Evolutionary conservation across 352 stramenopile genomes (phyloP).

Genomic region (Phytophthora tubulina): DNA sequence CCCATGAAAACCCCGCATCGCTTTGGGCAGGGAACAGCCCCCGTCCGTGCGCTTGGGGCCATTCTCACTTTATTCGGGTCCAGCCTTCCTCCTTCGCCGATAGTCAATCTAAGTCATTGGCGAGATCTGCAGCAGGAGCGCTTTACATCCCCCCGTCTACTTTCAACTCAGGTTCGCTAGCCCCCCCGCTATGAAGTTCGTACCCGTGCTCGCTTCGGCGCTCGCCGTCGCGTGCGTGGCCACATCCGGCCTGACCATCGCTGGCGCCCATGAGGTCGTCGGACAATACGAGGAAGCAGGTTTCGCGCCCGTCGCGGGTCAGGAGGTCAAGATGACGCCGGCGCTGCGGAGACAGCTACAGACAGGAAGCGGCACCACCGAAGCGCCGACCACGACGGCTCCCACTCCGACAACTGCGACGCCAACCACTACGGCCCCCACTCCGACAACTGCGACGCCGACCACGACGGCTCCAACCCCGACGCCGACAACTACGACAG

Average conservation of each 20-base stretch:
- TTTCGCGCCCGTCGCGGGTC: slow-evolving; percentile 21
- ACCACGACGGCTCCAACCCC: slow-evolving; percentile 17
- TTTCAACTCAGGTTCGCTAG: neutral
- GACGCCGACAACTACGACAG: slow-evolving; percentile 1
- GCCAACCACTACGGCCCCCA: slow-evolving; percentile 19
- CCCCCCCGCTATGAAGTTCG: slow-evolving; percentile 46
- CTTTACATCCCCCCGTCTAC: slow-evolving; percentile 37
- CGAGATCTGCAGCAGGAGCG: slow-evolving; percentile 22
- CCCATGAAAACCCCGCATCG: neutral
- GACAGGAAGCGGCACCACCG: slow-evolving; percentile 27
- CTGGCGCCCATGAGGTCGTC: neutral
- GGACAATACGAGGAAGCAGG: slow-evolving; percentile 27
- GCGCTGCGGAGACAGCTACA: slow-evolving; percentile 35
- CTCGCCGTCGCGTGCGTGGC: slow-evolving; percentile 37
- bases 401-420: slow-evolving; percentile 19
- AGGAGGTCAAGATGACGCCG: slow-evolving; percentile 30
- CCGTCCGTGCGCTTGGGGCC: neutral
- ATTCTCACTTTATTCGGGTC: slow-evolving; percentile 48
- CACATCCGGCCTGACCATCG: slow-evolving; percentile 13
- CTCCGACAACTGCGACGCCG: slow-evolving; percentile 19
- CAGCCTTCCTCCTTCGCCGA: slow-evolving; percentile 29
- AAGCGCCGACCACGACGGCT: slow-evolving; percentile 11
- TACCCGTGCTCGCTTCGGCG: slow-evolving; percentile 33
- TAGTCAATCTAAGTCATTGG: slow-evolving; percentile 22
- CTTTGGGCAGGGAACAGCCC: too few relatives aligned